Evolutionary conservation across 352 stramenopile genomes (phyloP).

Genomic region (Phytophthora nicotianae): DNA sequence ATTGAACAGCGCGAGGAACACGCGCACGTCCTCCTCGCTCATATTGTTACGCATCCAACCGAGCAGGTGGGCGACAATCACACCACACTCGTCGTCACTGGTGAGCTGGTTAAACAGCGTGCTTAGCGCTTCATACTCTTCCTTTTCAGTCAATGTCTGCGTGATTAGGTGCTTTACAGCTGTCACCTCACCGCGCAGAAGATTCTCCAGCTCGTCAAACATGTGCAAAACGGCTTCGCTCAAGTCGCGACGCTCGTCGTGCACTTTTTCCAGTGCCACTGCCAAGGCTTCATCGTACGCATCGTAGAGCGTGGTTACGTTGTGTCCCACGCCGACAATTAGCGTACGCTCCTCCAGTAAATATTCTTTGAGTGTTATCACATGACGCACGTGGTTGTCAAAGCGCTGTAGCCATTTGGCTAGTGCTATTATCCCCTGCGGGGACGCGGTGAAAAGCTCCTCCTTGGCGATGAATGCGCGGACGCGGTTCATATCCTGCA

Average conservation of each 20-base stretch:
- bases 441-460: slow-evolving; percentile 52
- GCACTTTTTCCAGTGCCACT: slow-evolving; percentile 52
- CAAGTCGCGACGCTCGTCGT: slow-evolving; percentile 58
- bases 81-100: slow-evolving; percentile 49
- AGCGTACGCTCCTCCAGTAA: slow-evolving; percentile 67
- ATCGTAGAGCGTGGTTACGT: slow-evolving; percentile 68
- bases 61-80: slow-evolving; percentile 67
- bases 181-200: slow-evolving; percentile 54
- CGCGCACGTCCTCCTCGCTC: slow-evolving; percentile 47
- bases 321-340: slow-evolving; percentile 59
- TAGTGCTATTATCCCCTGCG: slow-evolving; percentile 58
- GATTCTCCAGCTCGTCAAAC: slow-evolving; percentile 60
- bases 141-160: slow-evolving; percentile 51
- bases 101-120: slow-evolving; percentile 65
- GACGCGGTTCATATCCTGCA: slow-evolving; percentile 65
- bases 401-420: slow-evolving; percentile 69
- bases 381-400: slow-evolving; percentile 61
- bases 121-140: slow-evolving; percentile 71
- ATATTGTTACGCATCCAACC: slow-evolving; percentile 73
- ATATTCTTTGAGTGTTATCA: slow-evolving; percentile 70
- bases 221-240: slow-evolving; percentile 45
- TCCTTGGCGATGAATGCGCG: slow-evolving; percentile 51
- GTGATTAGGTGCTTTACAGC: slow-evolving; percentile 59
- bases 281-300: slow-evolving; percentile 57
- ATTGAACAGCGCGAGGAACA: slow-evolving; percentile 62